Conservation (phyloP, 208 protist species). For the Trypanosoma avium region DNA sequence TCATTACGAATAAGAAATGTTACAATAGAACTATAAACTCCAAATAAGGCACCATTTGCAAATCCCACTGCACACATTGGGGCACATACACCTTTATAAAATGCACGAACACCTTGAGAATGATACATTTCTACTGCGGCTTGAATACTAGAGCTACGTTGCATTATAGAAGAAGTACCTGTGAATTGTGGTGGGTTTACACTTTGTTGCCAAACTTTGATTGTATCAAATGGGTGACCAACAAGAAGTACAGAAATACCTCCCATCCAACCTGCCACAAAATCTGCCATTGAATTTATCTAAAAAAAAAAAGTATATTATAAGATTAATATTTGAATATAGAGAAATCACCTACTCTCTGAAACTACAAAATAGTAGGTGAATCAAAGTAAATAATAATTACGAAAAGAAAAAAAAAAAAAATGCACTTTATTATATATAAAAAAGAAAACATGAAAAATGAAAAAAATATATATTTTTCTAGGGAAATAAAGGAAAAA, state of each 20-base stretch:
- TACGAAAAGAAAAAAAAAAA: too few species aligned
- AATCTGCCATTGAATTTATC: constrained; percentile 23
- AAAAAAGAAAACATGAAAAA: not conserved
- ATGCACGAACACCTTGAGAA: constrained; percentile 13
- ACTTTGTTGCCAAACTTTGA: constrained; percentile 32
- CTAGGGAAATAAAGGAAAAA: not conserved
- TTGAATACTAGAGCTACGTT: not conserved
- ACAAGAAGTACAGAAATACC: constrained; percentile 26
- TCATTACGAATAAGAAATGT: constrained; percentile 17
- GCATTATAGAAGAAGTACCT: not conserved
- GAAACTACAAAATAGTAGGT: too few species aligned
- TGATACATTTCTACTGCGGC: constrained; percentile 18
- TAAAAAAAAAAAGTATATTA: constrained; percentile 3
- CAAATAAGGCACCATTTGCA: constrained; percentile 25
- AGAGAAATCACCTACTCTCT: too few species aligned
- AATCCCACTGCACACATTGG: constrained; percentile 32
- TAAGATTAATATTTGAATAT: not conserved
- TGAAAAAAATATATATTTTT: not conserved
- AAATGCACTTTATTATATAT: too few species aligned
- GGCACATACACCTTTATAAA: constrained; percentile 31
- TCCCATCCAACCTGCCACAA: constrained; percentile 34
- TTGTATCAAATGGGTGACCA: constrained; percentile 30
- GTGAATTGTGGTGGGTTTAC: not conserved
- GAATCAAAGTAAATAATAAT: too few species aligned
- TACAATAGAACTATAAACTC: constrained; percentile 20